These are phyloP conservation scores for Coemansia erecta DNA, from an alignment of 192 early-diverging fungal species.

Conservation along the genomic window DNA sequence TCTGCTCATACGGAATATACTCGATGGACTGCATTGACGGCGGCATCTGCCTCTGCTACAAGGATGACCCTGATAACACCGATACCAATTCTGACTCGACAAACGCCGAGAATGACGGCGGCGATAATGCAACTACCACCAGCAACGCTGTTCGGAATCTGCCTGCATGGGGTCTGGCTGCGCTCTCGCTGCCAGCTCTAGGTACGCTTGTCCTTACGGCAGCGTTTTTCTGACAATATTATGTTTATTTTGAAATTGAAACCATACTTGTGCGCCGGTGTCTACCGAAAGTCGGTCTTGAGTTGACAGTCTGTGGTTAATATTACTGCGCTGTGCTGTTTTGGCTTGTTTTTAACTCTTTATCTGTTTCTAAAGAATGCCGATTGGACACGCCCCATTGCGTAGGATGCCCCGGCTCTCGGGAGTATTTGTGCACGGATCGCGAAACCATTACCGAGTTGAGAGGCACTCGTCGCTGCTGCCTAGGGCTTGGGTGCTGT, in stretches of 20 bases:
- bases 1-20: constrained; percentile 41
- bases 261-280: not conserved
- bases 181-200: constrained; percentile 7
- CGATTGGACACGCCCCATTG: too few relatives aligned
- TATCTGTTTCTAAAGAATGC: too few relatives aligned
- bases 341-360: too few relatives aligned
- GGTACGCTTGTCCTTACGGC: constrained; percentile 24
- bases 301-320: too few relatives aligned
- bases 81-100: constrained; percentile 6
- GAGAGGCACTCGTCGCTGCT: constrained; percentile 45
- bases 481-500: constrained; percentile 37
- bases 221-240: constrained; percentile 16
- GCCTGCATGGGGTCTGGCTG: constrained; percentile 21
- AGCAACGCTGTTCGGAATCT: constrained; percentile 7
- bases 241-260: not conserved
- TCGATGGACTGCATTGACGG: constrained; percentile 43
- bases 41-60: constrained; percentile 45
- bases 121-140: constrained; percentile 5
- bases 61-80: constrained; percentile 19
- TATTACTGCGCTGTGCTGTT: too few relatives aligned
- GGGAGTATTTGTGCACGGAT: too few relatives aligned
- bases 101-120: not conserved
- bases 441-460: constrained; percentile 7
- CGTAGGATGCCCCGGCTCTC: too few relatives aligned
- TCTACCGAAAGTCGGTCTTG: too few relatives aligned